A percentile compares a stretch with the other conserved stretches of the same genome.
Evolutionary conservation across 768 basidiomycete species (phyloP).

Genomic region (Lenzites betulinus): DNA sequence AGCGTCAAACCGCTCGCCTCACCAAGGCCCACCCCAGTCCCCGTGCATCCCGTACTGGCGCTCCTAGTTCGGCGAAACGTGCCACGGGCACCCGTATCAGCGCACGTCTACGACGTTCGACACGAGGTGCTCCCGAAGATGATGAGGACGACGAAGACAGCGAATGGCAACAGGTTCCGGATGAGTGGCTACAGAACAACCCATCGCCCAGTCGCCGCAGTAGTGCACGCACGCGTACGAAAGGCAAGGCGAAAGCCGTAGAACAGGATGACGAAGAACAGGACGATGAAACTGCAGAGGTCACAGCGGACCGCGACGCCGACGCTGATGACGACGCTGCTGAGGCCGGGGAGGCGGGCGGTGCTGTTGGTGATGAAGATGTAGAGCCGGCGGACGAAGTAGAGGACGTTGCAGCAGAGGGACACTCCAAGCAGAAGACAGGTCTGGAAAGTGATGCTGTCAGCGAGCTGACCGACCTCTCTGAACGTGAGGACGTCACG

Average conservation of each 20-base stretch:
- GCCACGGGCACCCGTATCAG: constrained; percentile 63
- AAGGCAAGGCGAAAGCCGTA: constrained; percentile 22
- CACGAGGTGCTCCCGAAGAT: constrained; percentile 7
- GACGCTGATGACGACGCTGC: constrained; percentile 15
- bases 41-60: constrained; percentile 10
- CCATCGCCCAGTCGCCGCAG: constrained; percentile 3
- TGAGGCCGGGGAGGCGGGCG: constrained; percentile 2
- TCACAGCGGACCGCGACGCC: constrained; percentile 18
- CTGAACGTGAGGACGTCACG: constrained; percentile 37
- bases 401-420: constrained; percentile 12
- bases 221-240: constrained; percentile 17
- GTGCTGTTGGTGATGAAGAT: constrained; percentile 13
- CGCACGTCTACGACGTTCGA: constrained; percentile 58
- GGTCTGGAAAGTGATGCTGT: constrained; percentile 66
- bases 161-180: constrained; percentile 80
- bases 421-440: constrained; percentile 37
- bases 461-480: constrained; percentile 77
- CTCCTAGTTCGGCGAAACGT: constrained; percentile 14
- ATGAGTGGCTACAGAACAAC: constrained; percentile 61
- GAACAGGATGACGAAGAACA: constrained; percentile 25
- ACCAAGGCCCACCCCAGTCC: constrained; percentile 15
- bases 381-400: constrained; percentile 26
- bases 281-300: constrained; percentile 22
- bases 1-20: constrained; percentile 46
- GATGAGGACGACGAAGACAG: constrained; percentile 51